Percentiles rank a stretch among this genome's conserved stretches.
These are phyloP conservation scores for Trichoderma lentiforme DNA, from an alignment of 2,329 filamentous ascomycete species.

Conservation along the genomic window DNA sequence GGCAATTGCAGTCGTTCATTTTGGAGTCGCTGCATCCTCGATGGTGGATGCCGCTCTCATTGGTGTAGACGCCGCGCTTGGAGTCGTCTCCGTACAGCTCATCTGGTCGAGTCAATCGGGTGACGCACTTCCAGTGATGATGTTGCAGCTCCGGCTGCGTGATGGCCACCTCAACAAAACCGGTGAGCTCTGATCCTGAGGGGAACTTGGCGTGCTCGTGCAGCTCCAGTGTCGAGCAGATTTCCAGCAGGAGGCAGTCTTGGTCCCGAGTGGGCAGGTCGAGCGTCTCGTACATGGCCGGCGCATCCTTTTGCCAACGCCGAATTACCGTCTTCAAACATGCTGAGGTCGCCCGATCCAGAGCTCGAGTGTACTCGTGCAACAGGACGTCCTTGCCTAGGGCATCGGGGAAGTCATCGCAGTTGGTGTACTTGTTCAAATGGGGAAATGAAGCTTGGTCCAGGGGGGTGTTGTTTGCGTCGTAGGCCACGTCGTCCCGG, in stretches of 20 bases:
- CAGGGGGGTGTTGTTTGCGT: constrained; percentile 43
- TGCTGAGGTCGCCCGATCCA: constrained; percentile 54
- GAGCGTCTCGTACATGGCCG: constrained; percentile 52
- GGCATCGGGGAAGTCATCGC: constrained; percentile 49
- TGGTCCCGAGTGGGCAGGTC: constrained; percentile 47
- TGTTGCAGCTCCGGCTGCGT: constrained; percentile 51
- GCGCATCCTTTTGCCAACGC: constrained; percentile 58
- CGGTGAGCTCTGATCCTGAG: constrained; percentile 56
- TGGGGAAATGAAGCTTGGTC: constrained; percentile 52
- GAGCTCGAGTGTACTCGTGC: constrained; percentile 56
- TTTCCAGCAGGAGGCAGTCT: constrained; percentile 57
- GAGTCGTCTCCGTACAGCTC: constrained; percentile 50
- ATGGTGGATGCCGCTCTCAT: constrained; percentile 52
- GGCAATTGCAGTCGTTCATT: constrained; percentile 48
- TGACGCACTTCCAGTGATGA: constrained; percentile 60
- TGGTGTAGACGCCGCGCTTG: constrained; percentile 45
- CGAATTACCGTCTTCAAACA: constrained; percentile 51
- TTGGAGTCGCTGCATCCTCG: constrained; percentile 49
- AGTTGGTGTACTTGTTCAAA: constrained; percentile 51
- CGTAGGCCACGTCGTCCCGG: constrained; percentile 46
- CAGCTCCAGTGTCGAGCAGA: constrained; percentile 59
- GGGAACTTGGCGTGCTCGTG: constrained; percentile 57
- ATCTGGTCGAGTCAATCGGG: constrained; percentile 53
- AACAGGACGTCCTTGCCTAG: constrained; percentile 52
- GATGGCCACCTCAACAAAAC: constrained; percentile 57